Base-by-base conservation (phyloP, 805 yeast genomes). In the Candida ovalis region DNA sequence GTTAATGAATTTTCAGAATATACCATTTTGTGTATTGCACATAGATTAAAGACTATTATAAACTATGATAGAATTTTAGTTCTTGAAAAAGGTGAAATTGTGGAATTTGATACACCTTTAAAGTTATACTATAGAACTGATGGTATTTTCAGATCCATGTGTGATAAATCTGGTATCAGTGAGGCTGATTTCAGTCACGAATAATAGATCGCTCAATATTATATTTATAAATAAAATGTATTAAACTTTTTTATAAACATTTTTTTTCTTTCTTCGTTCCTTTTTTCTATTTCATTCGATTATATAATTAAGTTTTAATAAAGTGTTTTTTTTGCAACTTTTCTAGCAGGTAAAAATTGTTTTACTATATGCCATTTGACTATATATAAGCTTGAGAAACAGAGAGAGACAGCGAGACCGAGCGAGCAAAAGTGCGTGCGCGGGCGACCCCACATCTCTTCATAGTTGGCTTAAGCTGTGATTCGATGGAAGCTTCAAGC, bases 1-100 rank as follows among this genome's bases (percentile, higher is more conserved):
- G 72, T 71, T 0, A 60, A 61, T 3, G 87, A 83, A 55, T 86
- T 86, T 60, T 64, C 68, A 10, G 66, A 75, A 35, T 82, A 88
- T 60, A 85, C 91, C 0, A 79, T 86, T 40, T 61, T 85, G 43
- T 82, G 89, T 61, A 82, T 84, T 62, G 91, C 91, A 2, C 91
- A 84, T 57, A 77, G 88, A 54, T 65, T 84, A 54, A 78, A 76
- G 56, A 84, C 89, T 0, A 82, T 84, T 56, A 56, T 82, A 41
- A 67, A 72, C 44, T 80, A 82, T 57, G 88, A 83, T 59, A 71
- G 74, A 41, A 76, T 83, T 23, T 59, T 82, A 51, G 88, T 82
- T 3, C 56, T 84, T 56, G 87, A 82, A 28, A 65, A 72, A 25
- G 89, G 89, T 40, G 66, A 68, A 49, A 63, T 78, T 22, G 70